Conservation (phyloP, 805 yeast genomes). For the Metschnikowia amazonensis region DNA sequence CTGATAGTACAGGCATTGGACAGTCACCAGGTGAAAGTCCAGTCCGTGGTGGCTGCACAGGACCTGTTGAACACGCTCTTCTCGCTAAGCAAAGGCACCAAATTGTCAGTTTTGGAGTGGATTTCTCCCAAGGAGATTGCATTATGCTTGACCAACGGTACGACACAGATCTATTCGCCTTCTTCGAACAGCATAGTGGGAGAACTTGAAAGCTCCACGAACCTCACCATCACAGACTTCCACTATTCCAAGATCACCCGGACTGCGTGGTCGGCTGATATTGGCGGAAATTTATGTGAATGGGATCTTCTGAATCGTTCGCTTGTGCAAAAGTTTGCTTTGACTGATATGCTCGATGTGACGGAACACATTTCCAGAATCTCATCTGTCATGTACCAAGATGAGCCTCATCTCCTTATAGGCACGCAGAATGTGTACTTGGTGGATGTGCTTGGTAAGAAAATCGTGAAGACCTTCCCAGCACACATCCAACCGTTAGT, state of each 20-base stretch:
- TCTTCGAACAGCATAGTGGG: constrained; percentile 52
- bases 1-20: constrained; percentile 66
- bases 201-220: constrained; percentile 45
- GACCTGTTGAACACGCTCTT: constrained; percentile 45
- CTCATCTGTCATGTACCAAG: constrained; percentile 26
- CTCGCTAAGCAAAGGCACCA: constrained; percentile 48
- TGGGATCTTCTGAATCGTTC: constrained; percentile 53
- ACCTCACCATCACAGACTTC: constrained; percentile 48
- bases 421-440: constrained; percentile 67
- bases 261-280: constrained; percentile 58
- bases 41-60: constrained; percentile 44
- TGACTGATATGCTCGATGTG: constrained; percentile 32
- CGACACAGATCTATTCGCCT: constrained; percentile 65
- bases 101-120: constrained; percentile 55
- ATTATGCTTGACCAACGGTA: constrained; percentile 64
- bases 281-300: constrained; percentile 53
- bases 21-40: constrained; percentile 64
- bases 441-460: constrained; percentile 38
- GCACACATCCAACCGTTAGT: constrained; percentile 73
- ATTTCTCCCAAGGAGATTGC: constrained; percentile 47
- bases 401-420: constrained; percentile 46
- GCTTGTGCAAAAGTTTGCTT: constrained; percentile 39
- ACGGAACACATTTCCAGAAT: constrained; percentile 33
- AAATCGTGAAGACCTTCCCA: constrained; percentile 53
- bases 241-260: constrained; percentile 40